Base-by-base conservation (phyloP, 768 basidiomycete species). In the Psilocybe tampanensis region DNA sequence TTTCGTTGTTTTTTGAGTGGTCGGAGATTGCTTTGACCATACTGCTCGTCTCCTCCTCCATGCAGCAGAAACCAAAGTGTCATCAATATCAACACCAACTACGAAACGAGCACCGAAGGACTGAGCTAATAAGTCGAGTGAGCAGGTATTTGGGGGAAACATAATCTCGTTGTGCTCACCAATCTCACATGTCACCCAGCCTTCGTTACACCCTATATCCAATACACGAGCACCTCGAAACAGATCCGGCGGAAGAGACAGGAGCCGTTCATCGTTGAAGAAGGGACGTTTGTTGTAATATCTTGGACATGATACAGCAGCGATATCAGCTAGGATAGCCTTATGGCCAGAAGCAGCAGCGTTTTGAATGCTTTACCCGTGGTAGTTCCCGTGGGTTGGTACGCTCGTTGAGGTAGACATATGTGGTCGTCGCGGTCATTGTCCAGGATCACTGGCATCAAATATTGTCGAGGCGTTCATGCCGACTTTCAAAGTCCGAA, bases 201-300 rank as follows among this genome's bases (percentile, higher is more conserved):
- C 94, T 65, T 92, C 87, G 68, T 95, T 96, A 67, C 91, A 92
- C 0, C 94, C 94, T 0, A 95, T 73, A 70, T 96, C 94, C 11
- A 96, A 78, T 2, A 95, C 87, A 45, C 76, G 74, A 56, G 83
- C 82, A 13, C 71, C 80, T 2, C 56, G 23, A 62, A 94, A 86
- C 32, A 89, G 73, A 1, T 70, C 61, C 3, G 69, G 39, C 0
- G 86, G 86, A 1, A 96, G 72, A 17, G 87, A 72, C 0, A 79
- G 75, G 2, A 96, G 78, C 15, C 94, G 83, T 0, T 83, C 79
- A 68, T 95, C 91, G 32, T 72, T 72, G 1, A 76, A 64, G 19
- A 74, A 77, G 0, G 85, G 86, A 5, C 90, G 82, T 71, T 90
- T 92, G n/a, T 78, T 74, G 74, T 94, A 94, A 66, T 92, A 94